Base-by-base conservation (phyloP, 306 rosid species). In the Gastrolobium villosum region DNA sequence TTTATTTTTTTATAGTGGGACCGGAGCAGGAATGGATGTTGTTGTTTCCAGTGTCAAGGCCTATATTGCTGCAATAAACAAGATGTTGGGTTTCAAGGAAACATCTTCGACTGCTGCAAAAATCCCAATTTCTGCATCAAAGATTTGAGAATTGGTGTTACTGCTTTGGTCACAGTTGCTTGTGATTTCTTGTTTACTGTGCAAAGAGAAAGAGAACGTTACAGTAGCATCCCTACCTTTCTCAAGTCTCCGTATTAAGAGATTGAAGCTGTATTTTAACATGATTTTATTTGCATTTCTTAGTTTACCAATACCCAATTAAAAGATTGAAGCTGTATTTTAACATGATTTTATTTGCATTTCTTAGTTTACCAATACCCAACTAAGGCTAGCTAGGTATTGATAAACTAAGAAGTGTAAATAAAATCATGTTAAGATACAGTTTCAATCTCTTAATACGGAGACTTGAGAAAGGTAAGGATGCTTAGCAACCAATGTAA, bases 11-110 rank as follows among this genome's bases (percentile, higher is more conserved):
- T 57, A 6, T 82, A 96, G 99, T 78, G 99, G 98, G 48, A 86
- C 43, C 2, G 98, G 97, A 52, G 93, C 96, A 3, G 97, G 98
- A 79, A 89, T 93, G 99, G 99, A 96, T 76, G 87, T 96, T 56
- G 96, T 93, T 67, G 99, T 93, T 40, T 93, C 97, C 72, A 96
- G 99, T 83, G 97, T 93, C 49, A 93, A 93, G 93, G 99, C 99
- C 43, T 96, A 90, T 70, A 5, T 90, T 72, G 90, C 88, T 64
- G 99, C 99, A 2, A 9, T 96, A 76, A 96, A 96, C 77, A 96
- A 96, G 88, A 91, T 96, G 97, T 55, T 89, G 53, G 90, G 97
- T 85, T 93, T 96, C 82, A 78, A 68, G 67, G 91, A 84, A 53
- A 81, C 78, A 49, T 20, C 69, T 46, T n/a, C 63, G 54, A 40